Evolutionary conservation across 192 early-diverging fungal genomes (phyloP).

Genomic region (Phycomyces blakesleeanus): DNA sequence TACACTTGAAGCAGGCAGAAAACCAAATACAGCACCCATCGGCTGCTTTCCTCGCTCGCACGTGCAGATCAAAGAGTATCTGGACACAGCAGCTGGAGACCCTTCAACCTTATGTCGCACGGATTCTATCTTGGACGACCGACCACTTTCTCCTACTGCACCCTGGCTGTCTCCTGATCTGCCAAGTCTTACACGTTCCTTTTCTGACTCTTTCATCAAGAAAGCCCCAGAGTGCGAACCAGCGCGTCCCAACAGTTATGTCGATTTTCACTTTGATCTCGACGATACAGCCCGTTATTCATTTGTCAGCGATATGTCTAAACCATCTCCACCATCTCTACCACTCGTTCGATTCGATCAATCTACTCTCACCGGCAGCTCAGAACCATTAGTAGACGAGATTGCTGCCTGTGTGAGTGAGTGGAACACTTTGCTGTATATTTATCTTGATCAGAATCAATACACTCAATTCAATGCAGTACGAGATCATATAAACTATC

Average conservation of each 20-base stretch:
- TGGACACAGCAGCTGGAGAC: slow-evolving; percentile 23
- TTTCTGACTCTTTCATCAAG: slow-evolving; percentile 13
- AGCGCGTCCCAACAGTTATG: slow-evolving; percentile 15
- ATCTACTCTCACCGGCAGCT: slow-evolving; percentile 47
- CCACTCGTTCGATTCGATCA: slow-evolving; percentile 43
- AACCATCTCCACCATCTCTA: slow-evolving; percentile 32
- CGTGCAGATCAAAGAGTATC: slow-evolving; percentile 47
- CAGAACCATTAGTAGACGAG: slow-evolving; percentile 65
- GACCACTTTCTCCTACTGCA: slow-evolving; percentile 3
- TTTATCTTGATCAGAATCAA: slow-evolving; percentile 47
- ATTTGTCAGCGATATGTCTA: neutral
- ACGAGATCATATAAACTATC: slow-evolving; percentile 50
- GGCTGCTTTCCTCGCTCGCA: slow-evolving; percentile 55
- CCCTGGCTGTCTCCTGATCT: slow-evolving; percentile 7
- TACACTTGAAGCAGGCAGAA: slow-evolving; percentile 32
- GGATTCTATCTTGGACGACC: neutral
- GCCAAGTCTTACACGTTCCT: neutral
- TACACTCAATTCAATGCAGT: slow-evolving; percentile 52
- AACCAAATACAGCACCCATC: slow-evolving; percentile 38
- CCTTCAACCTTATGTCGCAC: neutral
- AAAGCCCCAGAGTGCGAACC: neutral
- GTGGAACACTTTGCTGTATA: slow-evolving; percentile 54
- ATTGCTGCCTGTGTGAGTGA: slow-evolving; percentile 59
- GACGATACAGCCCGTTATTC: slow-evolving; percentile 3
- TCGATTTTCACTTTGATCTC: slow-evolving; percentile 3